These are phyloP conservation scores for Solanum hybrid DNA, from an alignment of 305 asterid species.

Conservation along the genomic window DNA sequence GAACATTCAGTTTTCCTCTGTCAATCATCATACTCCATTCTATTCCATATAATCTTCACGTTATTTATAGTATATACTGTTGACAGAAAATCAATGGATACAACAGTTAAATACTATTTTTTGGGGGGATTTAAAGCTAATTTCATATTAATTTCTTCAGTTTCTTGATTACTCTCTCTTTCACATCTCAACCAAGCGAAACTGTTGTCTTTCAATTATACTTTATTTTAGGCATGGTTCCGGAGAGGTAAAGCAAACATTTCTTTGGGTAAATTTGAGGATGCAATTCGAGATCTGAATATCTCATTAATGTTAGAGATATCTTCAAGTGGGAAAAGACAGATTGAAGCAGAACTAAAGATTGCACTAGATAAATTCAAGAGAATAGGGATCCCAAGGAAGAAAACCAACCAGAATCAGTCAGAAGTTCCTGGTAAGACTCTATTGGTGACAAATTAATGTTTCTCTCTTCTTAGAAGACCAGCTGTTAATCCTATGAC, in stretches of 20 bases:
- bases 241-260: conserved; percentile 81
- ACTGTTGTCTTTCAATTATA: conserved; percentile 10
- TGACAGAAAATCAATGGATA: not conserved
- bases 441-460: conserved; percentile 7
- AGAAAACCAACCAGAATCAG: conserved; percentile 23
- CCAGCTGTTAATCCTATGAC: not conserved
- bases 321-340: conserved; percentile 65
- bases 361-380: conserved; percentile 25
- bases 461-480: not conserved
- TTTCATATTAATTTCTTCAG: not conserved
- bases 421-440: conserved; percentile 30
- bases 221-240: conserved; percentile 69
- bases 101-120: not conserved
- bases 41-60: not conserved
- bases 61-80: not conserved
- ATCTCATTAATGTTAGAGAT: conserved; percentile 52
- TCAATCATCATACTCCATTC: not conserved
- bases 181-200: not conserved
- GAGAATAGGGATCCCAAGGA: conserved; percentile 18
- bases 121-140: not conserved
- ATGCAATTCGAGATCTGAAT: conserved; percentile 55
- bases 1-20: not conserved
- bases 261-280: conserved; percentile 55
- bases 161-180: not conserved
- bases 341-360: conserved; percentile 54